These are phyloP conservation scores for Chenopodium suecicum DNA, from an alignment of 148 eudicot genomes.

Conservation along the genomic window DNA sequence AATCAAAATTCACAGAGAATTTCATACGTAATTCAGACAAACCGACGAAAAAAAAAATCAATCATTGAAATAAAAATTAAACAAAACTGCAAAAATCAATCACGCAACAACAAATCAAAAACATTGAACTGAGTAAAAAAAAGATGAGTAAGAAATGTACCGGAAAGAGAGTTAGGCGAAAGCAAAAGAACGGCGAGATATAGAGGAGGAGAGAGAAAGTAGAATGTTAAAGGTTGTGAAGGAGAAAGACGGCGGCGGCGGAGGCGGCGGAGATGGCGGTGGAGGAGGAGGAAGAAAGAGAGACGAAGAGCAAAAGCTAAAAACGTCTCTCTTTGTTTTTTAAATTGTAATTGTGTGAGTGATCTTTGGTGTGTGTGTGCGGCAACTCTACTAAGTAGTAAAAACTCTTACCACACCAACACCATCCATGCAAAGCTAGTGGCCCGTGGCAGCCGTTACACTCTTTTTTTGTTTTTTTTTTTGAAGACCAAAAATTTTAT, in stretches of 20 bases:
- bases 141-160: background rate
- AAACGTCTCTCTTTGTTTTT: background rate
- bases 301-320: background rate
- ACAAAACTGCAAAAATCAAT: background rate
- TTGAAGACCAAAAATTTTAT: too few relatives aligned
- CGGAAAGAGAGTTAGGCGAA: background rate
- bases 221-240: background rate
- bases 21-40: too few relatives aligned
- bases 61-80: background rate
- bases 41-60: background rate
- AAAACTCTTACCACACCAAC: background rate
- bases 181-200: background rate
- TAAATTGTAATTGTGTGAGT: too few relatives aligned
- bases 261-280: conserved; percentile 12
- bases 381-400: background rate
- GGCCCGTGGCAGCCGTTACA: conserved; percentile 3
- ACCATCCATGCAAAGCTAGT: conserved; percentile 32
- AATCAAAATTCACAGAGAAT: background rate
- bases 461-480: too few relatives aligned
- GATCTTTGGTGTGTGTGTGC: conserved; percentile 4
- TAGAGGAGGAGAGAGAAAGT: background rate
- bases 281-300: background rate
- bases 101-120: background rate
- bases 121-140: background rate
- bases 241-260: background rate